Base-by-base conservation (phyloP, 1,139 yeast genomes). In the Yamadazyma membranifaciens region DNA sequence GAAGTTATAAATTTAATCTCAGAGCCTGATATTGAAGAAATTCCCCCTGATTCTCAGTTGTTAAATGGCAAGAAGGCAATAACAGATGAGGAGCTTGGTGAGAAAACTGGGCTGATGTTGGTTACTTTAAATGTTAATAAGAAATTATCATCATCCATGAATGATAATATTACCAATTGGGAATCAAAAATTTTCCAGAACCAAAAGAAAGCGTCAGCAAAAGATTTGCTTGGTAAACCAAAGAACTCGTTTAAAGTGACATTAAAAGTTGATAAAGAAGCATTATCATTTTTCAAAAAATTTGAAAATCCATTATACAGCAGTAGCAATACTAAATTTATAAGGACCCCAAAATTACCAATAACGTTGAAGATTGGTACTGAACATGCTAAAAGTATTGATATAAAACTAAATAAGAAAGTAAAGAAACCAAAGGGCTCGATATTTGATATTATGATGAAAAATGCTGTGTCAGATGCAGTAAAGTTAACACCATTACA, bases 241-340 rank as follows among this genome's bases (percentile, higher is more conserved):
- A 45, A 40, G 45, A 46, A 42, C 43, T 43, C 51, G 12, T 41
- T 45, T 14, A 40, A 53, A 12, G 64, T 69, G 1, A 59, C 63
- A 0, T 52, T 70, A 11, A 60, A 59, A 37, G 40, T 69, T 2
- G 49, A 55, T 33, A 51, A 65, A 3, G 50, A 39, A 1, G 54
- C 51, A 4, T 53, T 69, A 34, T 48, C 52, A n/a, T 57, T 57
- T 29, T 57, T 65, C 20, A 57, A 63, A 36, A 47, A 45, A 36
- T 55, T 48, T 34, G 63, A 60, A 24, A 66, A 62, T 39, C 70
- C 73, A 1, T 54, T 67, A 15, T 59, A 56, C 38, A 56, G 69
- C 0, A 56, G 54, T 44, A 50, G 45, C 5, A 50, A 45, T 14
- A 33, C 45, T 7, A 44, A 41, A 14, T 50, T 33, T 26, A 35